These are phyloP conservation scores for Boletus rufocinnamomeus DNA, from an alignment of 768 basidiomycete genomes.

Conservation along the genomic window DNA sequence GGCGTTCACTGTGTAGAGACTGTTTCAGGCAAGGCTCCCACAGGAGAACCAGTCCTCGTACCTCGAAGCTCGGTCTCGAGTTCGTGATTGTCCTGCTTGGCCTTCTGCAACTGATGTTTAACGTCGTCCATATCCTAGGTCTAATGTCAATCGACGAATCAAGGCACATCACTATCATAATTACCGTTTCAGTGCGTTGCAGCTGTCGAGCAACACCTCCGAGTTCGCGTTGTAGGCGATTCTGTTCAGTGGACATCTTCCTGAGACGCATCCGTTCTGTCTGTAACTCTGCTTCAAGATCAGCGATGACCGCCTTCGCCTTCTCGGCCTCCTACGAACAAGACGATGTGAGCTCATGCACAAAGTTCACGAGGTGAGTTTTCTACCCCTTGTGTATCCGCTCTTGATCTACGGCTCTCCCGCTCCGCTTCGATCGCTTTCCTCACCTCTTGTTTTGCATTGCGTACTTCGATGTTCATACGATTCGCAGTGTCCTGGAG, in stretches of 20 bases:
- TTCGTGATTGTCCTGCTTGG: constrained; percentile 73
- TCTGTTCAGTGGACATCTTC: constrained; percentile 63
- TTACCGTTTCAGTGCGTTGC: constrained; percentile 69
- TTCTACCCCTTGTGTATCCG: constrained; percentile 56
- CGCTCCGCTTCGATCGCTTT: constrained; percentile 56
- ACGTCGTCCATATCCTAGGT: constrained; percentile 79
- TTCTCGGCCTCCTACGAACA: constrained; percentile 63
- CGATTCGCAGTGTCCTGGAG: constrained; percentile 72
- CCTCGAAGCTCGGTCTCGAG: constrained; percentile 76
- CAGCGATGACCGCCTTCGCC: constrained; percentile 62
- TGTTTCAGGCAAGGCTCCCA: not conserved
- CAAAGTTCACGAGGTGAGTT: not conserved
- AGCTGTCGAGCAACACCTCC: constrained; percentile 63
- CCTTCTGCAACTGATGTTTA: constrained; percentile 61
- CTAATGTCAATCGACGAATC: constrained; percentile 4
- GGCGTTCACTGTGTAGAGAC: constrained; percentile 48
- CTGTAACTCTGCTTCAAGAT: constrained; percentile 72
- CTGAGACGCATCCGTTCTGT: constrained; percentile 68
- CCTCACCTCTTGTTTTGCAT: constrained; percentile 57
- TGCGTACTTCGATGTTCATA: constrained; percentile 61
- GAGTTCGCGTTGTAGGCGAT: constrained; percentile 62
- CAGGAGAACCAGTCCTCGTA: constrained; percentile 32
- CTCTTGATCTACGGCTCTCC: constrained; percentile 48
- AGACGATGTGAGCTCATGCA: constrained; percentile 2
- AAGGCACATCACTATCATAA: not conserved